Evolutionary conservation across 345 rosid genomes (phyloP).

Genomic region (Boechera stricta): DNA sequence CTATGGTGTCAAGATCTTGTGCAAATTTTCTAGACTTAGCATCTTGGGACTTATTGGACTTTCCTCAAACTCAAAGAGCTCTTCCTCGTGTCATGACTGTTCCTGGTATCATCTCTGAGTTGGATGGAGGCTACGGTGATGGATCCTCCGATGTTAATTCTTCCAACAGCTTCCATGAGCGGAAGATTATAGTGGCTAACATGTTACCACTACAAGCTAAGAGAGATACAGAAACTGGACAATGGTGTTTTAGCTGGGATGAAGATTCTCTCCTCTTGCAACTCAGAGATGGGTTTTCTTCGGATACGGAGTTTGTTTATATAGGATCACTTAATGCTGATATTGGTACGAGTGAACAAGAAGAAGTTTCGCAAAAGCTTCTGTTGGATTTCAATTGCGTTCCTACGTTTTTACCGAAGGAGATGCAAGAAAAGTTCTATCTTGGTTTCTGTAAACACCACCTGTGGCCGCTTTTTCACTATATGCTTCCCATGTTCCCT

Average conservation of each 20-base stretch:
- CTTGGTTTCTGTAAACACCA: conserved; percentile 80
- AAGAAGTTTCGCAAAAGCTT: conserved; percentile 67
- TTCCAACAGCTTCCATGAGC: conserved; percentile 48
- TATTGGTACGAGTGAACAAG: conserved; percentile 61
- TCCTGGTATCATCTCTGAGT: conserved; percentile 73
- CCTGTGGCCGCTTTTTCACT: conserved; percentile 84
- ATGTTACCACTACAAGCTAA: conserved; percentile 60
- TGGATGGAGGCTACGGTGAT: conserved; percentile 56
- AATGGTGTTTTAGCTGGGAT: conserved; percentile 68
- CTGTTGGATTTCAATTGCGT: conserved; percentile 69
- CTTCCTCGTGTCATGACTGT: conserved; percentile 78
- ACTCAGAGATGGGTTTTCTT: conserved; percentile 67
- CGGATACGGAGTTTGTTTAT: conserved; percentile 67
- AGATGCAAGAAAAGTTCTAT: conserved; percentile 70
- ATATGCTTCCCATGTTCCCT: conserved; percentile 85
- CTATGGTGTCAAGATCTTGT: conserved; percentile 69
- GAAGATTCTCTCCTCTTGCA: conserved; percentile 67
- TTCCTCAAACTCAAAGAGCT: conserved; percentile 63
- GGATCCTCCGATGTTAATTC: conserved; percentile 62
- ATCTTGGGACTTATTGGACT: conserved; percentile 60
- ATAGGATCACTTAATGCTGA: conserved; percentile 77
- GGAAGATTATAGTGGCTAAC: conserved; percentile 65
- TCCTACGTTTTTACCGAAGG: conserved; percentile 69
- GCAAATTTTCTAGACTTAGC: conserved; percentile 62
- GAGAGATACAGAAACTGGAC: conserved; percentile 51